Evolutionary conservation across 768 basidiomycete species (phyloP).

Genomic region (Boletus subcaerulescens): DNA sequence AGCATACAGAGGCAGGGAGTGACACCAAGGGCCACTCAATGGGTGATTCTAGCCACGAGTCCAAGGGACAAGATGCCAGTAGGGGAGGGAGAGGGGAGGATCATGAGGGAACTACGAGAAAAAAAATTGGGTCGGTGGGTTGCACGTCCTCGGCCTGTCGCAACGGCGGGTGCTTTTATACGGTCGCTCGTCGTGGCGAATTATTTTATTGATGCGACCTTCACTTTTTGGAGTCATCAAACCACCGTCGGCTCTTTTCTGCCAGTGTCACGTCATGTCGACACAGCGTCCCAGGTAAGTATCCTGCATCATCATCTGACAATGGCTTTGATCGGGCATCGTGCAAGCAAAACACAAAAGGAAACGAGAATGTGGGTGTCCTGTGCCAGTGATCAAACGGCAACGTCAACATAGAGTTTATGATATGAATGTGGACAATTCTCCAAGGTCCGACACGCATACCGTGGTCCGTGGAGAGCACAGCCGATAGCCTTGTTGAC

Average conservation of each 20-base stretch:
- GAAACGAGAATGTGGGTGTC: constrained; percentile 10
- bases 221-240: constrained; percentile 9
- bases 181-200: neutral
- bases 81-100: neutral
- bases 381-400: constrained; percentile 5
- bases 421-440: constrained; percentile 4
- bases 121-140: neutral
- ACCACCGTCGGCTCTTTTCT: constrained; percentile 8
- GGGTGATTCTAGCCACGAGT: constrained; percentile 8
- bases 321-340: constrained; percentile 21
- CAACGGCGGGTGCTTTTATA: constrained; percentile 20
- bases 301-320: constrained; percentile 18
- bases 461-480: constrained; percentile 15
- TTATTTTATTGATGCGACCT: constrained; percentile 4
- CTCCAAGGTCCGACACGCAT: constrained; percentile 19
- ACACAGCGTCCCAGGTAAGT: constrained; percentile 8
- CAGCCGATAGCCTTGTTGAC: constrained; percentile 26
- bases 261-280: constrained; percentile 24
- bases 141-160: constrained; percentile 6
- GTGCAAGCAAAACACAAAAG: constrained; percentile 25
- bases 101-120: neutral
- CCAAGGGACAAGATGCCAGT: constrained; percentile 1
- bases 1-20: constrained; percentile 30
- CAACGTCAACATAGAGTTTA: constrained; percentile 22
- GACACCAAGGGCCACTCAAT: constrained; percentile 28